A percentile compares a stretch with the other conserved stretches of the same genome.
Conservation (phyloP, 2,329 filamentous ascomycete genomes). For the Nigrospora oryzae region DNA sequence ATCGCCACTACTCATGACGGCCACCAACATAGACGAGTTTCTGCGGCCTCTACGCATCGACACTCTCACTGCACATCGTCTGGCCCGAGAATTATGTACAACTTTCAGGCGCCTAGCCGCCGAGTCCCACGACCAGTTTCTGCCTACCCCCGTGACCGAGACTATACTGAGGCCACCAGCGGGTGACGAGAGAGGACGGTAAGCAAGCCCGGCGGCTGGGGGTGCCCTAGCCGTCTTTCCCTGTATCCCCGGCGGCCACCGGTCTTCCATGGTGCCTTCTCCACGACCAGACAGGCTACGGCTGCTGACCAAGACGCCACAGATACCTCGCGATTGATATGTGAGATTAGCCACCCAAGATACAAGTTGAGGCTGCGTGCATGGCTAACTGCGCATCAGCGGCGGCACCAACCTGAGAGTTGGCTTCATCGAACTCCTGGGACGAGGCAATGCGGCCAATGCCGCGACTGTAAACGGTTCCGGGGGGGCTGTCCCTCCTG, state of each 20-base stretch:
- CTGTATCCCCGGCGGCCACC: neutral
- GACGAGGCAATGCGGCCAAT: slow-evolving; percentile 19
- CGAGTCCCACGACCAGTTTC: slow-evolving; percentile 45
- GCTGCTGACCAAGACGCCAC: slow-evolving; percentile 3
- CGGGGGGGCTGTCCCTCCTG: slow-evolving; percentile 6
- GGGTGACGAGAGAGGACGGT: slow-evolving; percentile 36
- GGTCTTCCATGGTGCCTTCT: neutral
- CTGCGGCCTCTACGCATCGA: slow-evolving; percentile 42
- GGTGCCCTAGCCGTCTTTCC: neutral
- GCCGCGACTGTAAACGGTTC: neutral
- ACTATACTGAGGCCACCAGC: slow-evolving; percentile 42
- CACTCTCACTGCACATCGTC: slow-evolving; percentile 30
- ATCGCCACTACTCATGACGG: neutral
- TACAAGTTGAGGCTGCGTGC: neutral
- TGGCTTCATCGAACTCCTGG: slow-evolving; percentile 55
- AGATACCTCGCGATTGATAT: slow-evolving; percentile 58
- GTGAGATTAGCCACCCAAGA: slow-evolving; percentile 31
- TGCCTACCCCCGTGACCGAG: slow-evolving; percentile 54
- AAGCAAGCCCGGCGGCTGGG: slow-evolving; percentile 16
- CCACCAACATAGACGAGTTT: slow-evolving; percentile 30
- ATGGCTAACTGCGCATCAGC: slow-evolving; percentile 24
- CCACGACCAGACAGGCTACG: too few relatives aligned
- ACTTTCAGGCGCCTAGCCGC: slow-evolving; percentile 43
- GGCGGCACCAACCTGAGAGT: slow-evolving; percentile 63
- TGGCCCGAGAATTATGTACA: slow-evolving; percentile 37